Base-by-base conservation (phyloP, 192 early-diverging fungal genomes). In the Backusella circina region DNA sequence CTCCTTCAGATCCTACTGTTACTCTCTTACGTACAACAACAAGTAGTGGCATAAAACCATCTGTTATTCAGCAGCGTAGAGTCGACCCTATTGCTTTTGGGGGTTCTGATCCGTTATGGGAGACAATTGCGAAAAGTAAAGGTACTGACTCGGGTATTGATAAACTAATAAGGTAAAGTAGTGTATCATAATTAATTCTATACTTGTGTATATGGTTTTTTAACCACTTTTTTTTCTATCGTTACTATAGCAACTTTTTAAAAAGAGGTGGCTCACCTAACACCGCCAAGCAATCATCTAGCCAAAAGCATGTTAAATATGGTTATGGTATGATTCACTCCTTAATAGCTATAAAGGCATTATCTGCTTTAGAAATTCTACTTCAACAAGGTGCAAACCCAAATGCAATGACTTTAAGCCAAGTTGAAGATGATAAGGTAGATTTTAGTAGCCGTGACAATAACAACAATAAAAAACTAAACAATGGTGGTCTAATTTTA, bases 311-410 rank as follows among this genome's bases (percentile, higher is more conserved):
- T 13, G 67, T 83, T 13, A 71, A 76, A 36, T 77, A 79, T 75
- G 82, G 82, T 3, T 79, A 77, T 72, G 82, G 82, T 23, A 36
- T 83, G 72, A 73, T 83, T 23, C 82, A 83, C 61, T 72, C 77
- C 8, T 61, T 75, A 30, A 74, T 83, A 68, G 75, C 70, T 6
- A 70, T 70, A n/a, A 76, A 79, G 32, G 67, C 75, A 15, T 32
- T 70, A 31, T 26, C 36, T 15, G 61, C 73, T 5, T 38, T 83
- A 26, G 78, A 79, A 7, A 23, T 77, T 5, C 36, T 83, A 15
- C 64, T 83, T 15, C 50, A 77, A 13, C 74, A 79, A 37, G 82
- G 82, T 13, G 82, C 82, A 0, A 83, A 83, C 66, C 82, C 78
- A 1, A 77, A 83, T 69, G 75, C 82, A 5, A 75, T 75, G 44